A percentile compares a stretch with the other conserved stretches of the same genome.
Evolutionary conservation across 495 filamentous ascomycete species (phyloP).

Genomic region (Margaritispora aquatica): DNA sequence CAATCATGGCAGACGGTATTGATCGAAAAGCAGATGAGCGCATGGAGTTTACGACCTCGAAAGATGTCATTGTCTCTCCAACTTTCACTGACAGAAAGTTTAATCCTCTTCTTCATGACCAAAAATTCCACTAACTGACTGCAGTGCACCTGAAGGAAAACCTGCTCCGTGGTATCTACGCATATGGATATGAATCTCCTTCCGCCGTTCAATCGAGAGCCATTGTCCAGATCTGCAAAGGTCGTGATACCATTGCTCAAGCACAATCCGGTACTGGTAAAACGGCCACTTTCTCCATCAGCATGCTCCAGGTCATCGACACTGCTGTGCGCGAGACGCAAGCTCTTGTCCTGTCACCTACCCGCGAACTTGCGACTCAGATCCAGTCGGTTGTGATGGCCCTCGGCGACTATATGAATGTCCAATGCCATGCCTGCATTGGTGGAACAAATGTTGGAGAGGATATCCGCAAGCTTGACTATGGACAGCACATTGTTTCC

Average conservation of each 20-base stretch:
- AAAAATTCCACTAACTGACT: background rate
- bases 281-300: slow-evolving; percentile 98
- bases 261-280: slow-evolving; percentile 99
- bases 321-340: slow-evolving; percentile 80
- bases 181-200: slow-evolving; percentile 96
- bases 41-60: slow-evolving; percentile 96
- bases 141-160: slow-evolving; percentile 83
- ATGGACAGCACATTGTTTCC: slow-evolving; percentile 94
- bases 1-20: slow-evolving; percentile 84
- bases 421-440: slow-evolving; percentile 98
- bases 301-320: slow-evolving; percentile 90
- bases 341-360: slow-evolving; percentile 94
- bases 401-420: slow-evolving; percentile 98
- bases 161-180: slow-evolving; percentile 94
- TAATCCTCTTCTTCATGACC: background rate
- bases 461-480: slow-evolving; percentile 94
- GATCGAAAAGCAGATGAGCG: slow-evolving; percentile 92
- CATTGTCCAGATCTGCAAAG: slow-evolving; percentile 98
- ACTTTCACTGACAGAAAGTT: slow-evolving; percentile 15
- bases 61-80: slow-evolving; percentile 77
- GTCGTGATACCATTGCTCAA: slow-evolving; percentile 96
- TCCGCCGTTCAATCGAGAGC: slow-evolving; percentile 96
- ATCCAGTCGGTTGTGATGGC: slow-evolving; percentile 98
- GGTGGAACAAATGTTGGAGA: slow-evolving; percentile 96
- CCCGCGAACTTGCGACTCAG: slow-evolving; percentile 94